These are phyloP conservation scores for Aechmea fasciata DNA, from an alignment of 176 grass and related monocot genomes.

Conservation along the genomic window DNA sequence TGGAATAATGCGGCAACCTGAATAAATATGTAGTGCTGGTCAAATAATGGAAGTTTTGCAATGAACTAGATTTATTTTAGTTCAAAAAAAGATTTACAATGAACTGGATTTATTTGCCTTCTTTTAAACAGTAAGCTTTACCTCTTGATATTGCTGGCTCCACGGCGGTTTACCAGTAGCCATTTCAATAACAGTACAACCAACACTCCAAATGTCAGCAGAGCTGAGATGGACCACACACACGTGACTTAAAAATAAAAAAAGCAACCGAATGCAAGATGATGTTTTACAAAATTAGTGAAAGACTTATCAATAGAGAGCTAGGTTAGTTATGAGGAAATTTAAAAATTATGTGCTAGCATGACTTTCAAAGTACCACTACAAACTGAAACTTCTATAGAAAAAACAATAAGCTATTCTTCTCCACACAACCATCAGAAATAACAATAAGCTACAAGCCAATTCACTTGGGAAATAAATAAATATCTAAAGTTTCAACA, in stretches of 20 bases:
- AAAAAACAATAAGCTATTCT: too few relatives aligned
- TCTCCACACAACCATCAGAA: too few relatives aligned
- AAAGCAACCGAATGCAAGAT: slow-evolving; percentile 5
- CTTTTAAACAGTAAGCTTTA: slow-evolving; percentile 7
- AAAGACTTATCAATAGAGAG: too few relatives aligned
- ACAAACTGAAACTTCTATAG: too few relatives aligned
- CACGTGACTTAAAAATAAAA: slow-evolving; percentile 13
- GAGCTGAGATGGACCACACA: slow-evolving; percentile 48
- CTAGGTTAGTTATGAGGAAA: too few relatives aligned
- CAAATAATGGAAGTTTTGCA: slow-evolving; percentile 2
- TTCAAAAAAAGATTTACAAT: background rate
- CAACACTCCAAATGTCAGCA: slow-evolving; percentile 99
- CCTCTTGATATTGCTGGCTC: slow-evolving; percentile 98
- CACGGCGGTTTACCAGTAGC: slow-evolving; percentile 97
- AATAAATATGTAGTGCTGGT: slow-evolving; percentile 15
- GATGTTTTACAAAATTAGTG: too few relatives aligned
- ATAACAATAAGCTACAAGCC: too few relatives aligned
- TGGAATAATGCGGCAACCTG: slow-evolving; percentile 97
- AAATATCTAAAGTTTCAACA: too few relatives aligned
- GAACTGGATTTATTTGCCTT: background rate
- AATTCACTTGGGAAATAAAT: too few relatives aligned
- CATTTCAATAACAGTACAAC: slow-evolving; percentile 99
- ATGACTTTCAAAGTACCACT: too few relatives aligned
- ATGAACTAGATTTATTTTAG: background rate
- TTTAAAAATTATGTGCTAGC: too few relatives aligned